Conservation (phyloP, 2,329 filamentous ascomycete genomes). For the Phyllosticta citribraziliensis region DNA sequence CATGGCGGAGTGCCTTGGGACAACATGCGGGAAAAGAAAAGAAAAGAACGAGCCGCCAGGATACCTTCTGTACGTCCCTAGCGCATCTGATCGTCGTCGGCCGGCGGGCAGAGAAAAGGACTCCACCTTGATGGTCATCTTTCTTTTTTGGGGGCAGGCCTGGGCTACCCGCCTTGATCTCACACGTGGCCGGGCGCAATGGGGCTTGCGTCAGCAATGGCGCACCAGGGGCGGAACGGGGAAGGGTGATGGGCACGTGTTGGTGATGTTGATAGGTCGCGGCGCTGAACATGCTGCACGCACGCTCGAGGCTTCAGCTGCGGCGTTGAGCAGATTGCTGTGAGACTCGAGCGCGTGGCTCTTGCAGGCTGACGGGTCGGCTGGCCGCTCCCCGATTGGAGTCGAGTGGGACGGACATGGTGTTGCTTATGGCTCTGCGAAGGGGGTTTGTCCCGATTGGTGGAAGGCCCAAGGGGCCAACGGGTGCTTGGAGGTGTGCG, state of each 20-base stretch:
- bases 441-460: neutral
- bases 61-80: neutral
- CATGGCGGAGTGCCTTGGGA: neutral
- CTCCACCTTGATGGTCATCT: neutral
- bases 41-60: neutral
- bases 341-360: neutral
- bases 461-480: neutral
- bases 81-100: neutral
- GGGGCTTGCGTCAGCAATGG: neutral
- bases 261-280: neutral
- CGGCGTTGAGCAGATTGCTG: neutral
- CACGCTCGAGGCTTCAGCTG: neutral
- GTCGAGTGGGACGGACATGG: neutral
- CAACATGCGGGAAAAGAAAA: neutral
- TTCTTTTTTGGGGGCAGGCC: neutral
- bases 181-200: neutral
- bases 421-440: neutral
- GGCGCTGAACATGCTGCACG: neutral
- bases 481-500: neutral
- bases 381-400: neutral
- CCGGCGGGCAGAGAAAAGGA: neutral
- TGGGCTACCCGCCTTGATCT: neutral
- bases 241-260: neutral
- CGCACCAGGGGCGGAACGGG: neutral
- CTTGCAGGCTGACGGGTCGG: neutral